Evolutionary conservation across 352 stramenopile genomes (phyloP).

Genomic region (Proteromonas lacertae): DNA sequence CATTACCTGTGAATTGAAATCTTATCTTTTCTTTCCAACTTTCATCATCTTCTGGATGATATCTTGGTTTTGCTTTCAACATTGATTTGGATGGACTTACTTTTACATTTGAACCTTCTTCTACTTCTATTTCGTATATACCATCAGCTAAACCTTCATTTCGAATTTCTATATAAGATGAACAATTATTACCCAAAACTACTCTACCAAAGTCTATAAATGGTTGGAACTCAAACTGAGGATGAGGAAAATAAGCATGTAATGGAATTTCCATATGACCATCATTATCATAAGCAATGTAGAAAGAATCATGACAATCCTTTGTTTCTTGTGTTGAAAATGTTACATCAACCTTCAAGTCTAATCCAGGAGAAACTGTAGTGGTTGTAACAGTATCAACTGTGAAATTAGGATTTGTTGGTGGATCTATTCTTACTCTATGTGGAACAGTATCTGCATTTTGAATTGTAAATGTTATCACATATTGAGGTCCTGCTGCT

Average conservation of each 20-base stretch:
- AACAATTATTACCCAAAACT: slow-evolving; percentile 1
- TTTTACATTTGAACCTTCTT: not conserved
- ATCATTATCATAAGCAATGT: slow-evolving; percentile 2
- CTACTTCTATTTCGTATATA: not conserved
- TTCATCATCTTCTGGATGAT: not conserved
- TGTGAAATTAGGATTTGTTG: slow-evolving; percentile 8
- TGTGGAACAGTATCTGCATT: slow-evolving; percentile 3
- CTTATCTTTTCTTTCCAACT: not conserved
- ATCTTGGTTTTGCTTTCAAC: not conserved
- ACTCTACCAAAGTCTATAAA: slow-evolving; percentile 6
- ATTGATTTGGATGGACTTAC: not conserved
- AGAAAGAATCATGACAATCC: slow-evolving; percentile 4
- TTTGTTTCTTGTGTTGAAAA: slow-evolving; percentile 9
- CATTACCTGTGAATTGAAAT: slow-evolving; percentile 1
- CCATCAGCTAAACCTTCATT: not conserved
- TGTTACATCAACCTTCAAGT: slow-evolving; percentile 13
- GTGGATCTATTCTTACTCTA: slow-evolving; percentile 7
- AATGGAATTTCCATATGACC: slow-evolving; percentile 7
- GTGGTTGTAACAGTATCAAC: slow-evolving; percentile 12
- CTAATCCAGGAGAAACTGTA: slow-evolving; percentile 12
- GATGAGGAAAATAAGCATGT: slow-evolving; percentile 3
- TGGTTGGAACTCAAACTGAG: slow-evolving; percentile 2
- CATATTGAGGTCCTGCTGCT: slow-evolving; percentile 6
- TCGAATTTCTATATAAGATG: not conserved
- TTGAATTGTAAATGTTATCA: slow-evolving; percentile 8